Conservation (phyloP, 768 basidiomycete species). For the Termitomyces sp. region DNA sequence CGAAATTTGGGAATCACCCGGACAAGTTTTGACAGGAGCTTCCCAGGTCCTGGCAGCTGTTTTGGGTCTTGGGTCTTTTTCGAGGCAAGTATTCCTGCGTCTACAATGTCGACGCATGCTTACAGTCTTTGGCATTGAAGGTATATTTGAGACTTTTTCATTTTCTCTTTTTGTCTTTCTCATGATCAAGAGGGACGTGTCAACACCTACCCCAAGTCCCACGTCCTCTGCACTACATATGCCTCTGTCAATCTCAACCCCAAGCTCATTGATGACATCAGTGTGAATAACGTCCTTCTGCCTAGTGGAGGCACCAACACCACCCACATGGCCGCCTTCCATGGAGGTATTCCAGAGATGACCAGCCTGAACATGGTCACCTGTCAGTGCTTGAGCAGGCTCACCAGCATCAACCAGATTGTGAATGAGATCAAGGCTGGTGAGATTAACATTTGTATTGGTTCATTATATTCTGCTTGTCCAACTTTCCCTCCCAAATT, state of each 20-base stretch:
- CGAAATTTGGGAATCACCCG: too few relatives aligned
- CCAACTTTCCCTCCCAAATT: neutral
- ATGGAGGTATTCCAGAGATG: conserved; percentile 79
- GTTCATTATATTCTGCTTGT: too few relatives aligned
- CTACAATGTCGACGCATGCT: too few relatives aligned
- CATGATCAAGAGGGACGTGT: too few relatives aligned
- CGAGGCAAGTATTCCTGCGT: too few relatives aligned
- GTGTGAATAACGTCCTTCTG: conserved; percentile 86
- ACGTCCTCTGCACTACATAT: conserved; percentile 72
- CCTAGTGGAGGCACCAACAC: conserved; percentile 76
- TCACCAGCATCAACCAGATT: conserved; percentile 78
- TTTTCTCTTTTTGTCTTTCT: too few relatives aligned
- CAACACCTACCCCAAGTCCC: conserved; percentile 80
- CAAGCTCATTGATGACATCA: conserved; percentile 75
- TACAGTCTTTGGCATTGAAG: too few relatives aligned
- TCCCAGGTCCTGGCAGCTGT: too few relatives aligned
- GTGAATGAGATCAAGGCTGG: conserved; percentile 74
- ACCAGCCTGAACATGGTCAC: conserved; percentile 81
- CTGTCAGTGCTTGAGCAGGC: conserved; percentile 85
- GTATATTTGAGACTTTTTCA: too few relatives aligned
- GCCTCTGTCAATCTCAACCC: conserved; percentile 68
- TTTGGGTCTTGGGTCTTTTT: too few relatives aligned
- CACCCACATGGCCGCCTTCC: conserved; percentile 83
- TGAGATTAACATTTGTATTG: conserved; percentile 24
- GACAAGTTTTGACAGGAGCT: too few relatives aligned